A percentile compares a stretch with the other conserved stretches of the same genome.
These are phyloP conservation scores for Leucoagaricus sp. DNA, from an alignment of 1,284 basidiomycete genomes.

Conservation along the genomic window DNA sequence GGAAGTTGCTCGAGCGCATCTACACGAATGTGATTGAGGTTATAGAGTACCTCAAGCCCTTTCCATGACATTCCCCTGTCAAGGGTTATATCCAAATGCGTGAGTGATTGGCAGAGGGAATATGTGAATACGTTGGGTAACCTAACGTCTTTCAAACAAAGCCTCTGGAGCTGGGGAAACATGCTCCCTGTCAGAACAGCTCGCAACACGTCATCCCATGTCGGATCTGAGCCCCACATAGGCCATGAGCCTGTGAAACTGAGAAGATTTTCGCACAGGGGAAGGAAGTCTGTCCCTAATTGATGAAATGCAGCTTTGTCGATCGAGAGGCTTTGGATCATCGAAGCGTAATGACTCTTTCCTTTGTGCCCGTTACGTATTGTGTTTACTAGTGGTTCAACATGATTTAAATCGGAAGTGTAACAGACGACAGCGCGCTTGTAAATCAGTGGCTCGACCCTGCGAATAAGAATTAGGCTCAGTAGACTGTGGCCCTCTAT, in stretches of 20 bases:
- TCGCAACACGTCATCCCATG: not conserved
- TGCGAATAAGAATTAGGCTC: not conserved
- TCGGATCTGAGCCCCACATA: not conserved
- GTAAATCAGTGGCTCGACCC: slow-evolving; percentile 1
- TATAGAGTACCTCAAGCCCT: not conserved
- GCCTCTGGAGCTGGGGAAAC: not conserved
- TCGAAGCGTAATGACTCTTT: not conserved
- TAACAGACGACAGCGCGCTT: not conserved
- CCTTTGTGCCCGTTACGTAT: not conserved
- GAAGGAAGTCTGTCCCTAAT: not conserved
- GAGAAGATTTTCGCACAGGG: not conserved
- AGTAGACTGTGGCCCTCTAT: not conserved
- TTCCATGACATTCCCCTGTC: not conserved
- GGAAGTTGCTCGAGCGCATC: not conserved
- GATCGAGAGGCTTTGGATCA: not conserved
- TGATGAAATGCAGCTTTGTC: not conserved
- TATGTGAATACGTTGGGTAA: not conserved
- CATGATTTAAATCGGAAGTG: too few relatives aligned
- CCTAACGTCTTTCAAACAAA: not conserved
- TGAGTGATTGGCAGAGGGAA: not conserved
- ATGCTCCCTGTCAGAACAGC: not conserved
- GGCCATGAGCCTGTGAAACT: not conserved
- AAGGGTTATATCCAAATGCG: not conserved
- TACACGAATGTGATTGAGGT: not conserved
- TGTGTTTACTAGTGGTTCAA: not conserved